phyloP scores from a whole-genome alignment of 2,329 filamentous ascomycete genomes.

The Ceratocystiopsis sp. region DNA sequence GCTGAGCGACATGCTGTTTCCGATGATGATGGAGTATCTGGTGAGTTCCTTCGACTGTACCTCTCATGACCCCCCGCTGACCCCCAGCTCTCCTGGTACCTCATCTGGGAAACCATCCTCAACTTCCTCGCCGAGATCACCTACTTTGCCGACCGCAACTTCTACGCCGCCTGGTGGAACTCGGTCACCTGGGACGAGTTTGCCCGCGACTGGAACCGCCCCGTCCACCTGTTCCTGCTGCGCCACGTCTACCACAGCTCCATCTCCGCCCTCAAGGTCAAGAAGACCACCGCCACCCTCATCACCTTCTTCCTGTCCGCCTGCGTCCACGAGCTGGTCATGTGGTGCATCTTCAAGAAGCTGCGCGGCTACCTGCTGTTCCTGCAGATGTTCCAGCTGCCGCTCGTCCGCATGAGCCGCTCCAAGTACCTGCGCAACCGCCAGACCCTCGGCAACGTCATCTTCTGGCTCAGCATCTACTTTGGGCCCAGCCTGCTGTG shows the following conservation, averaged over 20 bases:
- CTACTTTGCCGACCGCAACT: slow-evolving; percentile 58
- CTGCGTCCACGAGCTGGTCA: slow-evolving; percentile 57
- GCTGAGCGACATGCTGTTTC: slow-evolving; percentile 58
- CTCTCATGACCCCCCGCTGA: neutral
- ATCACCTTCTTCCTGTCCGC: slow-evolving; percentile 60
- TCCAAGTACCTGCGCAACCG: slow-evolving; percentile 47
- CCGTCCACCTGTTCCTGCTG: slow-evolving; percentile 61
- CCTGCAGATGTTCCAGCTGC: slow-evolving; percentile 60
- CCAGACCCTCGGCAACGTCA: slow-evolving; percentile 49
- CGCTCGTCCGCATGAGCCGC: slow-evolving; percentile 49
- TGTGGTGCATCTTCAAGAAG: slow-evolving; percentile 69
- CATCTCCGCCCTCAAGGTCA: slow-evolving; percentile 55
- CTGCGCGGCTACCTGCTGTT: slow-evolving; percentile 55
- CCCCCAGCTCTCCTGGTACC: slow-evolving; percentile 49
- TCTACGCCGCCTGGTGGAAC: slow-evolving; percentile 51
- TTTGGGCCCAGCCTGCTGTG: slow-evolving; percentile 54
- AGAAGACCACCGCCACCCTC: slow-evolving; percentile 53
- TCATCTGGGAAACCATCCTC: slow-evolving; percentile 62
- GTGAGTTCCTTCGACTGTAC: too few species aligned
- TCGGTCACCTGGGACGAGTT: slow-evolving; percentile 55
- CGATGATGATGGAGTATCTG: slow-evolving; percentile 63
- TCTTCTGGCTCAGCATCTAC: slow-evolving; percentile 69
- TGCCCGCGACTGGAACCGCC: slow-evolving; percentile 61
- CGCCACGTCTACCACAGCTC: slow-evolving; percentile 66
- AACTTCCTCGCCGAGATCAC: slow-evolving; percentile 66